These are phyloP conservation scores for Russula griseocarnosa DNA, from an alignment of 768 basidiomycete genomes.

Conservation along the genomic window DNA sequence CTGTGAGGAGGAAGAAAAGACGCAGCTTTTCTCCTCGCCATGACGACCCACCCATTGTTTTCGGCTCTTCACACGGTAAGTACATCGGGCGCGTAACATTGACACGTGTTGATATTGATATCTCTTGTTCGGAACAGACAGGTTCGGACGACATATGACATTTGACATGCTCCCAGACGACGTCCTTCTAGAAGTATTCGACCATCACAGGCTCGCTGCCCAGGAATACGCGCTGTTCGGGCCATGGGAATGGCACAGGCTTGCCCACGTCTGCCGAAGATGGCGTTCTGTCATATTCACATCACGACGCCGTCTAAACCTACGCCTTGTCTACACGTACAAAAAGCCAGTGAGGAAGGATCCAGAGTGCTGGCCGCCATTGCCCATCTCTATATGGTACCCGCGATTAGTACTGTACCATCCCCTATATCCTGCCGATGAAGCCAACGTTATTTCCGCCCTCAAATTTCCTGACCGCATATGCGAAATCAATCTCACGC, in stretches of 20 bases:
- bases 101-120: conserved; percentile 4
- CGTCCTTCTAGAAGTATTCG: conserved; percentile 22
- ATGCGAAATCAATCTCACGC: conserved; percentile 20
- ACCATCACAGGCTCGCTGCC: conserved; percentile 5
- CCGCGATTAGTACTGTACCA: conserved; percentile 11
- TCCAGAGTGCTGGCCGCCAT: conserved; percentile 13
- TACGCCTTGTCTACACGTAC: conserved; percentile 23
- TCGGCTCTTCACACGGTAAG: neutral
- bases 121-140: neutral
- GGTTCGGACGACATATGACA: neutral
- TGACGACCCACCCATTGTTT: neutral
- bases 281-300: conserved; percentile 18
- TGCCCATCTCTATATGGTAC: conserved; percentile 21
- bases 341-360: conserved; percentile 13
- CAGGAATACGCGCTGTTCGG: conserved; percentile 5
- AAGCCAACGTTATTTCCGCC: conserved; percentile 14
- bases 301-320: conserved; percentile 15
- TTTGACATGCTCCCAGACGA: conserved; percentile 18
- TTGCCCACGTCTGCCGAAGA: conserved; percentile 19
- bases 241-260: conserved; percentile 24
- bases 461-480: conserved; percentile 14
- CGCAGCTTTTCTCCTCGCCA: neutral
- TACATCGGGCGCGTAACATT: neutral
- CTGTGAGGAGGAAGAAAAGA: neutral
- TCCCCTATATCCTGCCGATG: conserved; percentile 2